Conservation (phyloP, 2,329 filamentous ascomycete species). For the Aspergillus quadricinctus region DNA sequence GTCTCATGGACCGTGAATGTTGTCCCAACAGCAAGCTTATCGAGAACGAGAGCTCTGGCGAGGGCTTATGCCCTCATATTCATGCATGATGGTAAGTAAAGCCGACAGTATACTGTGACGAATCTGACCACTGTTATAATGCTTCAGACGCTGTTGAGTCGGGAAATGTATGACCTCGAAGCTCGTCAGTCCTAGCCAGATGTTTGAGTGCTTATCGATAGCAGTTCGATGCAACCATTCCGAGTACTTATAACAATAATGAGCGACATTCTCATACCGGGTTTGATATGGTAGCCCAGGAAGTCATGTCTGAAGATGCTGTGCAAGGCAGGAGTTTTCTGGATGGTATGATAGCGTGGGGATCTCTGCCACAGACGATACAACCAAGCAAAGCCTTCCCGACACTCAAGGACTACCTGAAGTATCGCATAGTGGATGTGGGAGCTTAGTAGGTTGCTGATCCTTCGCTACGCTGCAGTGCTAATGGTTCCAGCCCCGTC, state of each 20-base stretch:
- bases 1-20: slow-evolving; percentile 7
- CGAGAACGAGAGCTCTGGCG: slow-evolving; percentile 3
- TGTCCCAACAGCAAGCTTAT: slow-evolving; percentile 1
- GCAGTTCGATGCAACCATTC: neutral
- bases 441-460: slow-evolving; percentile 5
- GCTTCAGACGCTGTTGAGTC: slow-evolving; percentile 8
- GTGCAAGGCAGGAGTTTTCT: slow-evolving; percentile 5
- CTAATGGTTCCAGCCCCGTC: slow-evolving; percentile 1
- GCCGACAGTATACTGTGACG: neutral
- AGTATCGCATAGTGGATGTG: slow-evolving; percentile 3
- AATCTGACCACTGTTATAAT: neutral
- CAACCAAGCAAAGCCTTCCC: neutral
- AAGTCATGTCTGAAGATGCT: slow-evolving; percentile 4
- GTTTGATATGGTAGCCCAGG: slow-evolving; percentile 1
- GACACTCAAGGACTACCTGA: slow-evolving; percentile 6
- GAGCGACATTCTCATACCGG: neutral
- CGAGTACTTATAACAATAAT: neutral
- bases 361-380: neutral
- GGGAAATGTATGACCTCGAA: neutral
- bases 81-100: slow-evolving; percentile 10
- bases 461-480: neutral
- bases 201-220: neutral
- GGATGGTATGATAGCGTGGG: slow-evolving; percentile 6
- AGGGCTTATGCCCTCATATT: slow-evolving; percentile 9
- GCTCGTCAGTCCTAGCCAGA: neutral